Conservation (phyloP, 306 rosid genomes). For the Alnus rubra region DNA sequence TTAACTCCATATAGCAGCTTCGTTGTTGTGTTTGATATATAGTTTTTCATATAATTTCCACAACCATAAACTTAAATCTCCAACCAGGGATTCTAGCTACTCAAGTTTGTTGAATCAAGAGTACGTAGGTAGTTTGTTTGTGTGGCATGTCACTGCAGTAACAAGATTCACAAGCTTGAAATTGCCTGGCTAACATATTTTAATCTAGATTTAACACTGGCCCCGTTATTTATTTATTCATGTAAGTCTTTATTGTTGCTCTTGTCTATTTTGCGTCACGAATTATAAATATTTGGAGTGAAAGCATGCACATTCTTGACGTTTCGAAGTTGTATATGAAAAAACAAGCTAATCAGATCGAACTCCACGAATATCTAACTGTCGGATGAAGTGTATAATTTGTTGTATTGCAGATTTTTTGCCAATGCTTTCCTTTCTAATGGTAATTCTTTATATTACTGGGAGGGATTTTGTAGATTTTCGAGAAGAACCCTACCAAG, state of each 20-base stretch:
- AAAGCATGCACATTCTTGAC: background rate
- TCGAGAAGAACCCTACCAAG: slow-evolving; percentile 85
- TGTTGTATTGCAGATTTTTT: background rate
- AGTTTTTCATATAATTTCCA: background rate
- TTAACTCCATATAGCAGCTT: background rate
- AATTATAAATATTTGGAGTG: background rate
- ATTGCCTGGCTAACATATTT: too few species aligned
- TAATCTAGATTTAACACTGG: background rate
- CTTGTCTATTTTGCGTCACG: background rate
- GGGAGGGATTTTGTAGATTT: slow-evolving; percentile 47
- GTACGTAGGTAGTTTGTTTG: background rate
- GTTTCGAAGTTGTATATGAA: background rate
- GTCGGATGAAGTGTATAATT: background rate
- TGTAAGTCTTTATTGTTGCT: background rate
- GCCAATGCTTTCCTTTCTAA: background rate
- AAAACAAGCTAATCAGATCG: background rate
- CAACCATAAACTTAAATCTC: background rate
- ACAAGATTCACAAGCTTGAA: background rate
- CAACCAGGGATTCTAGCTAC: background rate
- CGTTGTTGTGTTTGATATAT: background rate
- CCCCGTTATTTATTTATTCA: background rate
- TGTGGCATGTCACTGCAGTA: background rate
- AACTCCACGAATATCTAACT: background rate
- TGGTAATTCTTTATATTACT: background rate
- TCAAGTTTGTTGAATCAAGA: background rate